phyloP scores from a whole-genome alignment of 768 basidiomycete genomes.

The Neoboletus subvelutipes region DNA sequence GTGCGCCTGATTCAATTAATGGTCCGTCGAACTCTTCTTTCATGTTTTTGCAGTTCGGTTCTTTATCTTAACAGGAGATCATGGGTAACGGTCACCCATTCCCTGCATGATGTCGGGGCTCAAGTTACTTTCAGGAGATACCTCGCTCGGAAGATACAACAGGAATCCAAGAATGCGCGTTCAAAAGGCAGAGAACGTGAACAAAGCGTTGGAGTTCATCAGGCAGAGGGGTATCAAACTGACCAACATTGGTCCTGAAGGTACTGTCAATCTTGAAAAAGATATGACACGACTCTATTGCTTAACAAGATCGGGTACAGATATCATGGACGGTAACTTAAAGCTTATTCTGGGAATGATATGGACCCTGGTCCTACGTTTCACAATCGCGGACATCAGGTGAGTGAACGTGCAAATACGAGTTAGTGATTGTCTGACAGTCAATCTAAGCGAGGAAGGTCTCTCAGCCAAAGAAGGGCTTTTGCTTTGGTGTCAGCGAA shows the following conservation, averaged over 20 bases:
- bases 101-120: conserved; percentile 6
- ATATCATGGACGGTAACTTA: conserved; percentile 97
- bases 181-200: conserved; percentile 98
- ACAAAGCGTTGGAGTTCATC: conserved; percentile 95
- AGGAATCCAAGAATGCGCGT: conserved; percentile 86
- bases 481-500: conserved; percentile 96
- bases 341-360: conserved; percentile 99
- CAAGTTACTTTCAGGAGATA: conserved; percentile 57
- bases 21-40: conserved; percentile 44
- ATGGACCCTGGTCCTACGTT: conserved; percentile 95
- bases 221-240: conserved; percentile 90
- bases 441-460: conserved; percentile 80
- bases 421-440: conserved; percentile 9
- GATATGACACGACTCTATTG: not conserved
- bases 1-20: conserved; percentile 94
- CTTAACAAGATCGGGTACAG: conserved; percentile 40
- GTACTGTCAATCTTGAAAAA: conserved; percentile 36
- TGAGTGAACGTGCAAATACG: conserved; percentile 37
- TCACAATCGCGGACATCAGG: conserved; percentile 99
- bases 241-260: conserved; percentile 97
- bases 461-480: conserved; percentile 98
- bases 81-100: conserved; percentile 62
- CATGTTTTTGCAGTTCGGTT: not conserved
- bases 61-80: conserved; percentile 70
- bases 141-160: conserved; percentile 94